Evolutionary conservation across 2,329 filamentous ascomycete genomes (phyloP).

Genomic region (Macroventuria anomochaeta): DNA sequence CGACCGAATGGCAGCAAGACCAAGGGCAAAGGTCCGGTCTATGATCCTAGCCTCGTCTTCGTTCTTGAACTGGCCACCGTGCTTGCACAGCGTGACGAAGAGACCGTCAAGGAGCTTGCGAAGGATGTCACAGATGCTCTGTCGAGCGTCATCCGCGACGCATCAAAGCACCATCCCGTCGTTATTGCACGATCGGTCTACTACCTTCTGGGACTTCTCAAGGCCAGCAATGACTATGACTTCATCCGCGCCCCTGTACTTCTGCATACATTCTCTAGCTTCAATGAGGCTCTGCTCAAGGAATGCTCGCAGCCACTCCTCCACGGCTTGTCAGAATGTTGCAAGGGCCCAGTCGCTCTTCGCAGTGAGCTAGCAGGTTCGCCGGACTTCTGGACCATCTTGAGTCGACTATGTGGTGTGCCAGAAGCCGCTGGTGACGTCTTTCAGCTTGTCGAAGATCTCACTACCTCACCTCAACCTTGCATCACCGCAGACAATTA

Average conservation of each 20-base stretch:
- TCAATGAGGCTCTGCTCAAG: constrained; percentile 77
- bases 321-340: constrained; percentile 79
- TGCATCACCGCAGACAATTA: constrained; percentile 96
- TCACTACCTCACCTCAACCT: constrained; percentile 72
- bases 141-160: constrained; percentile 82
- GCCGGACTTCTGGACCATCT: constrained; percentile 94
- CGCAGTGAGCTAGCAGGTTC: constrained; percentile 94
- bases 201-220: constrained; percentile 82
- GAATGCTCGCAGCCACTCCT: constrained; percentile 78
- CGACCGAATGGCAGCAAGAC: constrained; percentile 66
- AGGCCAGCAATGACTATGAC: constrained; percentile 86
- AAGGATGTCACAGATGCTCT: constrained; percentile 80
- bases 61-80: constrained; percentile 90
- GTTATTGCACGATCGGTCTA: constrained; percentile 83
- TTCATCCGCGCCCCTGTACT: constrained; percentile 92
- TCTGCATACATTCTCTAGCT: constrained; percentile 87
- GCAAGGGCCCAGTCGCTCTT: constrained; percentile 76
- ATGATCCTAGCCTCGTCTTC: constrained; percentile 87
- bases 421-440: constrained; percentile 76
- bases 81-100: constrained; percentile 75
- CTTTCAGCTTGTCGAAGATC: constrained; percentile 84
- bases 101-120: constrained; percentile 75
- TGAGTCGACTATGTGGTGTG: constrained; percentile 75
- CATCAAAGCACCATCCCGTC: constrained; percentile 79
- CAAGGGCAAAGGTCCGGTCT: constrained; percentile 65